Conservation (phyloP, 805 yeast genomes). For the Yarrowia sp. region DNA sequence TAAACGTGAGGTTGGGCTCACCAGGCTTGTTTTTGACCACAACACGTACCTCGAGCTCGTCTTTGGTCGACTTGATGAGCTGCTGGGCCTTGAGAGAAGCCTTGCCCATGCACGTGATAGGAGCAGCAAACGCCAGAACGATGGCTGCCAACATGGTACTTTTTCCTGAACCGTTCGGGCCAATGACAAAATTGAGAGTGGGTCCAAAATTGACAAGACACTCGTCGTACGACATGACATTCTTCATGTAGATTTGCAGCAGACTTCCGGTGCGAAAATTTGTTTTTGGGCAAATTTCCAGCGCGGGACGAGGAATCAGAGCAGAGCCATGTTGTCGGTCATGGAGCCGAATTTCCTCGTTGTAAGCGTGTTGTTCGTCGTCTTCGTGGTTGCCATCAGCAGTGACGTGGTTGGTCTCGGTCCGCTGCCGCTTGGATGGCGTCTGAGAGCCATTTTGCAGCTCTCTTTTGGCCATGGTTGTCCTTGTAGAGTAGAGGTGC, state of each 20-base stretch:
- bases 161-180: conserved; percentile 96
- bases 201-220: conserved; percentile 77
- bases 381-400: background rate
- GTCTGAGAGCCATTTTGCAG: background rate
- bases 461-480: background rate
- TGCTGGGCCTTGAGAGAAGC: conserved; percentile 49
- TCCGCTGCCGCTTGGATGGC: background rate
- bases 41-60: conserved; percentile 17
- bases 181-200: conserved; percentile 82
- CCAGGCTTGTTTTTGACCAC: conserved; percentile 32
- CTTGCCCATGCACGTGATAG: conserved; percentile 14
- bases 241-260: conserved; percentile 49
- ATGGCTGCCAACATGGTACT: conserved; percentile 90
- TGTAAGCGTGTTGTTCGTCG: background rate
- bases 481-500: no score
- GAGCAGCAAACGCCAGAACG: conserved; percentile 61
- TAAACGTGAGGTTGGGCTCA: conserved; percentile 36
- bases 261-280: conserved; percentile 50
- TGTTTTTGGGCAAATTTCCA: background rate
- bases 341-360: background rate
- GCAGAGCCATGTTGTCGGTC: background rate
- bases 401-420: background rate
- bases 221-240: conserved; percentile 62
- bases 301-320: background rate
- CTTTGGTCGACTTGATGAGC: conserved; percentile 68